Base-by-base conservation (phyloP, 495 filamentous ascomycete species). In the Pyrenopolyporus hunteri region DNA sequence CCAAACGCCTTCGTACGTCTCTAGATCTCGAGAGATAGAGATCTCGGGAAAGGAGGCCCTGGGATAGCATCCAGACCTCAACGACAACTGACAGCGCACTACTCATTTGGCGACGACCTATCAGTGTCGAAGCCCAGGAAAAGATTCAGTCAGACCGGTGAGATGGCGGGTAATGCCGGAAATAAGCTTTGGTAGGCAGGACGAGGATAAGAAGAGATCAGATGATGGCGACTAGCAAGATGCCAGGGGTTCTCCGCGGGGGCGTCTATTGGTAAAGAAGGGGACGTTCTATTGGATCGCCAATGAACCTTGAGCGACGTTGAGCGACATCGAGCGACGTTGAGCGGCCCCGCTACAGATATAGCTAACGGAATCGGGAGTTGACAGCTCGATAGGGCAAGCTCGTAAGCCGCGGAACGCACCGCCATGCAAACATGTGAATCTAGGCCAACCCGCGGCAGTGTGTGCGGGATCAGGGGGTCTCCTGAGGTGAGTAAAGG, bases 51-150 rank as follows among this genome's bases (percentile, higher is more conserved):
- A 29, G 20, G 28, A 29, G 17, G 16, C 7, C 29, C 40, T 39
- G 5, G 2, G 10, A 16, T 13, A 40, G 22, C 33, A 43, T 66
- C 46, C 19, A 52, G 39, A 57, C 51, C 51, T 13, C 32, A 19
- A 43, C 60, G 50, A 66, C 63, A 66, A 26, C 36, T 66, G 50
- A 66, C 63, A 66, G 33, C 57, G 57, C 63, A 61, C 50, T 33
- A 25, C 1, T 26, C 37, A 22, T 51, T 56, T 66, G 63, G 63
- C 57, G 35, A 46, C 22, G 4, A 37, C 60, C 45, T 35, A 60
- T 60, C 51, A 36, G 19, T 29, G 53, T 48, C 51, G 36, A 42
- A n/a, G n/a, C n/a, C n/a, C n/a, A n/a, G n/a, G n/a, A n/a, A n/a
- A n/a, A n/a, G n/a, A n/a, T n/a, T n/a, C n/a, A n/a, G n/a, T n/a